Evolutionary conservation across 495 filamentous ascomycete species (phyloP).

Genomic region (Penicillium canariense): DNA sequence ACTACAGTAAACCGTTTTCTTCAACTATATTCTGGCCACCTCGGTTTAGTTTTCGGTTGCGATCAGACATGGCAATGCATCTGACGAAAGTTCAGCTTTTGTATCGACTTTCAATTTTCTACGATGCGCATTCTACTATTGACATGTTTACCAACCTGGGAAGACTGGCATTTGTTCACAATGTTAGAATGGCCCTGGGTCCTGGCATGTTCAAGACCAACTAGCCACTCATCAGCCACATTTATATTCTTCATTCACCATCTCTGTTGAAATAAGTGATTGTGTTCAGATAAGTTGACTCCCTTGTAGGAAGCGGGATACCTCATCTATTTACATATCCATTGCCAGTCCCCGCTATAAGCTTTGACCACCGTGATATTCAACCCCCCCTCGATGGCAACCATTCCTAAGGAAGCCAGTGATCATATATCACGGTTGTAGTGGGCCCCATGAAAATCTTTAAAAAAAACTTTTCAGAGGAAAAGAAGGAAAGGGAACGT

Average conservation of each 20-base stretch:
- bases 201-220: background rate
- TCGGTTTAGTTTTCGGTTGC: slow-evolving; percentile 2
- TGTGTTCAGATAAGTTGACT: too few relatives aligned
- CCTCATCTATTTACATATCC: too few relatives aligned
- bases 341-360: too few relatives aligned
- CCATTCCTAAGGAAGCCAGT: too few relatives aligned
- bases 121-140: background rate
- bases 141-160: background rate
- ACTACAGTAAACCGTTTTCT: background rate
- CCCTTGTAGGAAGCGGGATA: too few relatives aligned
- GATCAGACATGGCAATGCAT: background rate
- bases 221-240: background rate
- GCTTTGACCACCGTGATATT: too few relatives aligned
- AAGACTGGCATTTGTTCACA: background rate
- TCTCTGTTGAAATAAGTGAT: too few relatives aligned
- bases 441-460: too few relatives aligned
- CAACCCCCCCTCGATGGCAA: too few relatives aligned
- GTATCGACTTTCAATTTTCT: background rate
- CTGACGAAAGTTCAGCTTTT: background rate
- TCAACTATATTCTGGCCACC: background rate
- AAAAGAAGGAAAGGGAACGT: too few relatives aligned
- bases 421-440: too few relatives aligned
- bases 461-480: too few relatives aligned
- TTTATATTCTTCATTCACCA: background rate
- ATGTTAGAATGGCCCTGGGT: background rate